Evolutionary conservation across 768 basidiomycete genomes (phyloP).

Genomic region (Jaapia argillacea): DNA sequence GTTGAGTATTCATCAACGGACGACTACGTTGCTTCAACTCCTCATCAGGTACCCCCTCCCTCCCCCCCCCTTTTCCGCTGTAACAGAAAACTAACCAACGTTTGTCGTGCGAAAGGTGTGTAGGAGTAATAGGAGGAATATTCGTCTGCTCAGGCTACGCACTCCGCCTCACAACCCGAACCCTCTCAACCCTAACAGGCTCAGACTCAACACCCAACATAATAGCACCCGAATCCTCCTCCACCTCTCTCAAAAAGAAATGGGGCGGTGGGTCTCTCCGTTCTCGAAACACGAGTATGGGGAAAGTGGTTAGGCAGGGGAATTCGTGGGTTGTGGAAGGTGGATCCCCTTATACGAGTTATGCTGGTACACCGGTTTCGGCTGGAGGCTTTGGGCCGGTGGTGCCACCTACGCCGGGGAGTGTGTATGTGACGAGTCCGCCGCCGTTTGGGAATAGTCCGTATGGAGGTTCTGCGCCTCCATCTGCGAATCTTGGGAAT

Average conservation of each 20-base stretch:
- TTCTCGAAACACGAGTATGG: conserved; percentile 27
- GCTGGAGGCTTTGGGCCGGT: conserved; percentile 14
- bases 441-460: no score
- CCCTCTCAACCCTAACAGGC: conserved; percentile 54
- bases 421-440: no score
- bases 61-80: neutral
- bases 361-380: conserved; percentile 24
- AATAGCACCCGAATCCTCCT: conserved; percentile 55
- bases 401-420: conserved; percentile 4
- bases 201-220: conserved; percentile 40
- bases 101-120: conserved; percentile 28
- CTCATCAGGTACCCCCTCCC: conserved; percentile 49
- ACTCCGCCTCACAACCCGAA: conserved; percentile 42
- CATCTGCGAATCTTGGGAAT: no score
- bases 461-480: no score
- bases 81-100: no score
- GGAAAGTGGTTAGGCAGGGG: conserved; percentile 45
- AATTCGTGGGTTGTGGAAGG: conserved; percentile 53
- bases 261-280: conserved; percentile 63
- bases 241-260: conserved; percentile 51
- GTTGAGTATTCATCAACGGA: conserved; percentile 81
- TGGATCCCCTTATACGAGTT: conserved; percentile 26
- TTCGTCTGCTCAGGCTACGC: conserved; percentile 81
- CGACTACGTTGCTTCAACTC: conserved; percentile 72
- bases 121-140: conserved; percentile 90